Evolutionary conservation across 345 rosid genomes (phyloP), one percentile per base, ranked within the genome.

Genomic region (Sisymbrium altissimum): DNA sequence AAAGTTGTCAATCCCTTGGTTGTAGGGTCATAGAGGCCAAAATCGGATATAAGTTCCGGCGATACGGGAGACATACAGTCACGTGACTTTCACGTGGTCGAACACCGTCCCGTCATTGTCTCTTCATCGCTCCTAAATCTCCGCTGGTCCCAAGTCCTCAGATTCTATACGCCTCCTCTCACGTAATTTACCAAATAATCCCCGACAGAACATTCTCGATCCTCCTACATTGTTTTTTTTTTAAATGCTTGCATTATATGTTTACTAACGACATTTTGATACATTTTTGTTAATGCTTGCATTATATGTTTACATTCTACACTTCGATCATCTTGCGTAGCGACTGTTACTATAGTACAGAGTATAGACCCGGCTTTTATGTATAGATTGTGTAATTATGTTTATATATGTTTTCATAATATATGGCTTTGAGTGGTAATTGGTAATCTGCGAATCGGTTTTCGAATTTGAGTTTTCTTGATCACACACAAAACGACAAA

Each of bases 71-170:
- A 17, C n/a, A n/a, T n/a, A n/a, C 55, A 60, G 33, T 64, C 84
- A 78, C 84, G 82, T 75, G 84, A 69, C 39, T 1, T 21, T 74
- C 73, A 72, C 81, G 57, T 65, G 81, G 25, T 40, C 32, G 2
- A 23, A 39, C 79, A 65, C 45, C 44, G 74, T 65, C 30, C 61
- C 32, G 53, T 76, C 79, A 11, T 36, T 46, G n/a, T 66, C 81
- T 66, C 81, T 57, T 17, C 27, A 63, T 44, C 66, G 23, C 62
- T 13, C 40, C 46, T 30, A 38, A 74, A 74, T 66, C 41, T 30
- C 36, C 0, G 3, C 13, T 70, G 59, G 71, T 54, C 79, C 74
- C 55, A 53, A 64, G 19, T 43, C 46, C 14, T 9, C 55, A 43
- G 64, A 73, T 73, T 73, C 77, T 30, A 43, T 44, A 64, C 77